A percentile compares a stretch with the other conserved stretches of the same genome.
Conservation (phyloP, 2,329 filamentous ascomycete genomes). For the Fusarium sp. region DNA sequence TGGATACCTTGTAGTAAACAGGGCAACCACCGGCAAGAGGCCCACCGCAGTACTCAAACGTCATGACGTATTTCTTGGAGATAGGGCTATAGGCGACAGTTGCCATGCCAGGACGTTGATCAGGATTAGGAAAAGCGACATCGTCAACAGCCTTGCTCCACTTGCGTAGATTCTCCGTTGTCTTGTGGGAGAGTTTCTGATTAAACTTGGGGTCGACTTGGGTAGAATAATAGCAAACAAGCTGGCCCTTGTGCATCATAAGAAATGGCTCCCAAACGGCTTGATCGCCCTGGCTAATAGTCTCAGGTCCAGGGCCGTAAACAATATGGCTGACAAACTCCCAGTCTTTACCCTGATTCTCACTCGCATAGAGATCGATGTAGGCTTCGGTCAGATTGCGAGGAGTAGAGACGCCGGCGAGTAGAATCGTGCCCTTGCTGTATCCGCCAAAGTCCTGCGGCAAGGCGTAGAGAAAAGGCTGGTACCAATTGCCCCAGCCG, state of each 20-base stretch:
- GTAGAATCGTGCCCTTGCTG: neutral
- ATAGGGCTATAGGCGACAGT: neutral
- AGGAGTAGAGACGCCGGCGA: neutral
- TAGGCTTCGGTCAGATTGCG: neutral
- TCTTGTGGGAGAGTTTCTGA: neutral
- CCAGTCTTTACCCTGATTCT: neutral
- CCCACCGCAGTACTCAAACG: neutral
- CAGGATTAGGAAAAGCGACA: neutral
- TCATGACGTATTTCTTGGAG: neutral
- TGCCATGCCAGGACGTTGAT: neutral
- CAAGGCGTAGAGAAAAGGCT: neutral
- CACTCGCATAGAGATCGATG: neutral
- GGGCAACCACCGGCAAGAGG: neutral
- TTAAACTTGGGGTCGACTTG: neutral
- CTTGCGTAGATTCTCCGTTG: neutral
- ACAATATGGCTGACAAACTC: neutral
- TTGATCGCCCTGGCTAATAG: neutral
- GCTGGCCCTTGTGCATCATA: neutral
- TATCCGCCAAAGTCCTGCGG: neutral
- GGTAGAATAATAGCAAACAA: neutral
- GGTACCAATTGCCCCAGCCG: neutral
- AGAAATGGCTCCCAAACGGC: neutral
- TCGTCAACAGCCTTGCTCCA: neutral
- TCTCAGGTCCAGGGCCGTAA: neutral
- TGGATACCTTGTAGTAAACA: neutral